These are phyloP conservation scores for Schrenkiella parvula DNA, from an alignment of 345 rosid species.

Conservation along the genomic window DNA sequence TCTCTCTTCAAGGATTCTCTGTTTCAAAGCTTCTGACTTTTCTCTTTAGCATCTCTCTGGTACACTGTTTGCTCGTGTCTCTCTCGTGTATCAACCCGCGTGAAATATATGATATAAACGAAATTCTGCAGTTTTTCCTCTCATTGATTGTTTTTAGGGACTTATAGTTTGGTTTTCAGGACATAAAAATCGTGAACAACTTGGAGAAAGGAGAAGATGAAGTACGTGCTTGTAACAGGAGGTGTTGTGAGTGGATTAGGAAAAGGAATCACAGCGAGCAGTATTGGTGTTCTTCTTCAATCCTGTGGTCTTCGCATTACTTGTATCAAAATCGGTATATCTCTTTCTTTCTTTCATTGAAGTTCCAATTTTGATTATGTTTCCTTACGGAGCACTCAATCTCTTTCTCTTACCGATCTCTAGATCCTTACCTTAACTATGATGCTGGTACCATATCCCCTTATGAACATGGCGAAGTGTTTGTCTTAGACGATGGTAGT, in stretches of 20 bases:
- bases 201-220: slow-evolving; percentile 32
- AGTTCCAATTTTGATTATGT: neutral
- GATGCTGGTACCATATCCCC: slow-evolving; percentile 98
- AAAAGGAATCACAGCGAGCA: slow-evolving; percentile 60
- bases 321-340: slow-evolving; percentile 60
- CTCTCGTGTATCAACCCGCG: neutral
- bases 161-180: neutral
- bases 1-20: neutral
- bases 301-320: slow-evolving; percentile 79
- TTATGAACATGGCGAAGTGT: slow-evolving; percentile 91
- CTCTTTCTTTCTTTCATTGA: neutral
- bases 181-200: neutral
- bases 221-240: slow-evolving; percentile 54
- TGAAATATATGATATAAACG: neutral
- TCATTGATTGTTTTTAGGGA: neutral
- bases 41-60: neutral
- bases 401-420: neutral
- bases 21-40: neutral
- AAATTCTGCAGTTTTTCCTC: neutral
- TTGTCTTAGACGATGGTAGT: slow-evolving; percentile 88
- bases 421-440: slow-evolving; percentile 88
- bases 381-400: neutral
- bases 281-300: slow-evolving; percentile 57
- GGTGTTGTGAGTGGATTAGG: slow-evolving; percentile 65
- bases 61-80: neutral